Evolutionary conservation across 805 yeast species (phyloP), one percentile per base, ranked within the genome.

Genomic region (Martiniozyma abietophila): DNA sequence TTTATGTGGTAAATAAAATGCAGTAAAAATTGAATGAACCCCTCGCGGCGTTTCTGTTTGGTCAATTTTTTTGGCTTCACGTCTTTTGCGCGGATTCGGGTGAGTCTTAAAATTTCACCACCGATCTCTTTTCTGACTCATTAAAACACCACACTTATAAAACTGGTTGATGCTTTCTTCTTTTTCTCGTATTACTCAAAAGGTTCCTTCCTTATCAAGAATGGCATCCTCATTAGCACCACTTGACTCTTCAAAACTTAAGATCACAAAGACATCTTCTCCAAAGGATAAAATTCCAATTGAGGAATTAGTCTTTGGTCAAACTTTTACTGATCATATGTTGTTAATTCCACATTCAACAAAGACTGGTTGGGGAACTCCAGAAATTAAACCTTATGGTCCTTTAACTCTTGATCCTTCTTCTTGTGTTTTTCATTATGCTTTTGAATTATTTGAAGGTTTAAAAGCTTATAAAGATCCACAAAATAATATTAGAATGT

Each of bases 371-470:
- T 89, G 98, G 98, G 80, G 65, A 8, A 60, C 72, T n/a, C 97
- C 98, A 29, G 73, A 72, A 54, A 88, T 89, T 57, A 72, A 73
- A 45, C 96, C 97, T 17, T 86, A 83, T 56, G 88, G 79, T 34
- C 74, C 74, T 32, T 62, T 89, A 35, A 50, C 66, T 12, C 59
- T 89, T 39, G 96, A 88, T 52, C 98, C 98, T 18, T 77, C 95
- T 15, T 64, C 92, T 14, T 74, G 82, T 56, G 97, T 88, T 22
- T 76, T 89, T 64, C 98, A 89, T 66, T 89, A 89, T 53, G 89
- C 94, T 4, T 89, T 92, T 53, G 95, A 85, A 60, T 71, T 89
- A 40, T 92, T 89, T 47, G 98, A 89, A 65, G 98, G 98, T 46
- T 67, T 89, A 65, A 89, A 89, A 67, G 96, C 96, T 10, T 89